Evolutionary conservation across 768 basidiomycete species (phyloP), one percentile per base, ranked within the genome.

Genomic region (Tulasnella sp.): DNA sequence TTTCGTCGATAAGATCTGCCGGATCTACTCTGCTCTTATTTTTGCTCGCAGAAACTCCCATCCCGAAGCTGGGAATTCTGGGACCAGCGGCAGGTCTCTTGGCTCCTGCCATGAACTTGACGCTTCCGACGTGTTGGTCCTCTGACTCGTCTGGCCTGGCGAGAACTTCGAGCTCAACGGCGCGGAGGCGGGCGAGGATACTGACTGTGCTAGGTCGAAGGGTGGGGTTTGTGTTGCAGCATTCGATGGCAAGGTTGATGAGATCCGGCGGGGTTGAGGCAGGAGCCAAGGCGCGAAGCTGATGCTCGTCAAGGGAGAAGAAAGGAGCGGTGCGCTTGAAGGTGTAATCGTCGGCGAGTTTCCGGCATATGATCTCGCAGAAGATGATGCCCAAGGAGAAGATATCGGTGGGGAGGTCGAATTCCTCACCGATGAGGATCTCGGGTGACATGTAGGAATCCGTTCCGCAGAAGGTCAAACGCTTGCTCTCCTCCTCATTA

Each of bases 391-490:
- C 96, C 12, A 98, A 88, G 6, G 95, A 96, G 83, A 95, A 99
- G 0, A 97, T 90, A 81, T 99, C 97, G 7, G 97, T 97, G 3
- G 93, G 91, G 6, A 98, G 88, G 82, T 94, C 93, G 79, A 99
- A 99, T 80, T 96, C 93, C 72, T 91, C 89, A 31, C 96, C 96
- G 12, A 94, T 86, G 0, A 97, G 85, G 79, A 99, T 97, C 82
- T 98, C 97, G 0, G 97, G 97, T 2, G 93, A 94, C 97, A 98
- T 98, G 84, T 97, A 97, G 6, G 94, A 92, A 80, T 94, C 92
- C 2, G 92, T 93, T n/a, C 92, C 93, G 78, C 91, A 93, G 83
- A 94, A 94, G 0, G 93, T 94, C 64, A 94, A 87, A 4, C 93
- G 88, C 81, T 91, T 93, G 73, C 86, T 88, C 84, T 99, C 97